Conservation (phyloP, 2,329 filamentous ascomycete species). For the Phyllosticta citrichinensis region DNA sequence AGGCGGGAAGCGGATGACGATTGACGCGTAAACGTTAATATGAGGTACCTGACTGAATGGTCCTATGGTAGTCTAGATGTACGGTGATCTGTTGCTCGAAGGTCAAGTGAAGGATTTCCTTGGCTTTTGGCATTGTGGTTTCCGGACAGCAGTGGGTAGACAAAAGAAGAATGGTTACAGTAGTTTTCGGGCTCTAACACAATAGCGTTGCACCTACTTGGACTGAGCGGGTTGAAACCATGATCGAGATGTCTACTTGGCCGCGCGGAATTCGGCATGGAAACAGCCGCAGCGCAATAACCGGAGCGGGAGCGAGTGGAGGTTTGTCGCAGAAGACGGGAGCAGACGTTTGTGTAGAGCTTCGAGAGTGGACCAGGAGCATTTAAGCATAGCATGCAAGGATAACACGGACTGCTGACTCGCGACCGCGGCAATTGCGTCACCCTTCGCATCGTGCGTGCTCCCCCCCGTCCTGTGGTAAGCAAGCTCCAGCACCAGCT, state of each 20-base stretch:
- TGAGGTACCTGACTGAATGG: not conserved
- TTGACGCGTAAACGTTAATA: not conserved
- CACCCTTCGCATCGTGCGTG: not conserved
- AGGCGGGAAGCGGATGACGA: not conserved
- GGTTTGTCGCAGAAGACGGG: no score
- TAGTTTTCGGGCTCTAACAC: not conserved
- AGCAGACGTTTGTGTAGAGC: not conserved
- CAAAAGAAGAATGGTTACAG: not conserved
- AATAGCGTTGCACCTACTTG: not conserved
- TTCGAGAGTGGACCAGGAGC: not conserved
- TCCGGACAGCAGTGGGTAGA: not conserved
- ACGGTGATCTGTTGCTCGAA: no score
- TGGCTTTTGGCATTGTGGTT: not conserved
- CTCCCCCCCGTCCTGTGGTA: not conserved
- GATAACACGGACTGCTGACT: not conserved
- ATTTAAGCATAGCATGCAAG: not conserved
- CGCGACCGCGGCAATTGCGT: not conserved
- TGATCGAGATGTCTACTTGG: not conserved
- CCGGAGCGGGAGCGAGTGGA: not conserved
- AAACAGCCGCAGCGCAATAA: not conserved
- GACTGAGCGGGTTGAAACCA: no score
- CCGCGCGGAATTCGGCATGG: not conserved
- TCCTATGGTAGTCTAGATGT: no score
- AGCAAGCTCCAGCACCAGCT: not conserved
- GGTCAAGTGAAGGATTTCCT: not conserved